These are phyloP conservation scores for Raddia distichophylla DNA, from an alignment of 176 grass and related monocot species.

Conservation along the genomic window DNA sequence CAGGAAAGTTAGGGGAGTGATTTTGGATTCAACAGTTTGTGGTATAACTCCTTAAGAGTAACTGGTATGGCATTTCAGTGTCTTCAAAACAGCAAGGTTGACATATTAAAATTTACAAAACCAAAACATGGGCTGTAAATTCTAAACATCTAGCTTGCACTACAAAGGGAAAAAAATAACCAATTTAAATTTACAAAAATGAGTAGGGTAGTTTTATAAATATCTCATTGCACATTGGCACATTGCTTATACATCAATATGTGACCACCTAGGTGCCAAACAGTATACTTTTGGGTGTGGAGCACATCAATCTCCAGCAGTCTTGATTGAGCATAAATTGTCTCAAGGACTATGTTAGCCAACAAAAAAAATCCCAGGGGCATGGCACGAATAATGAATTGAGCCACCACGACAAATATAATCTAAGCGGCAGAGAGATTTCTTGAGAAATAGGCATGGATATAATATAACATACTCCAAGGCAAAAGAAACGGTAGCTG, in stretches of 20 bases:
- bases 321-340: background rate
- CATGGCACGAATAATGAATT: background rate
- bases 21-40: background rate
- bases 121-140: background rate
- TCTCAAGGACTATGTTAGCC: background rate
- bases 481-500: background rate
- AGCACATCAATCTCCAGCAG: background rate
- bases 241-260: slow-evolving; percentile 8
- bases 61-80: background rate
- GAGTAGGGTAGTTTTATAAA: background rate
- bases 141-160: slow-evolving; percentile 7
- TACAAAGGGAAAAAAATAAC: background rate
- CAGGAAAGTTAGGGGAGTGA: background rate
- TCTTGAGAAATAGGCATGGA: background rate
- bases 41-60: background rate
- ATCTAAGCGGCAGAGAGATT: background rate
- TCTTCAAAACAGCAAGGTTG: slow-evolving; percentile 14
- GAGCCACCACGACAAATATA: background rate
- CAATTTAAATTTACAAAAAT: background rate
- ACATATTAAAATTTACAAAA: slow-evolving; percentile 1
- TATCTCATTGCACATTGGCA: background rate
- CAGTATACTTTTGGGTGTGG: background rate
- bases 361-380: slow-evolving; percentile 3
- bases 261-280: background rate
- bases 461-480: background rate